Conservation (phyloP, 441 rosid genomes). For the Codiaeum variegatum region DNA sequence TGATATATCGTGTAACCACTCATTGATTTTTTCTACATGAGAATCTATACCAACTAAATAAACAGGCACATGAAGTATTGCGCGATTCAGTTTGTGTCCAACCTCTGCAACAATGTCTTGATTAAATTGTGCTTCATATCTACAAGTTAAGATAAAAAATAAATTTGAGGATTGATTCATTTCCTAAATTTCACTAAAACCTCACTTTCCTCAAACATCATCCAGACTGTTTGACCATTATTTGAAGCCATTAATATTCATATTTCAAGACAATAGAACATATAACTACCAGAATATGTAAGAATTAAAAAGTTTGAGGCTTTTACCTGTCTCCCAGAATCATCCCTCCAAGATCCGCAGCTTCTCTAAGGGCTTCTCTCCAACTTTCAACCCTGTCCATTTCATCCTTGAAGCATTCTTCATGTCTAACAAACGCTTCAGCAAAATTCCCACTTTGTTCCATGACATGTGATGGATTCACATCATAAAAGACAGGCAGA, state of each 20-base stretch:
- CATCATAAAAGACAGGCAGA: background rate
- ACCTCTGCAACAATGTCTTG: slow-evolving; percentile 11
- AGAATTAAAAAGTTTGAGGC: background rate
- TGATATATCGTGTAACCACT: background rate
- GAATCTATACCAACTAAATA: slow-evolving; percentile 18
- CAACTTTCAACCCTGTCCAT: background rate
- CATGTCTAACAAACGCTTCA: background rate
- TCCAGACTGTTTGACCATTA: too few relatives aligned
- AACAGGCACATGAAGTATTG: background rate
- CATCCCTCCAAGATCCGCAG: background rate
- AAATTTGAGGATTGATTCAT: too few relatives aligned
- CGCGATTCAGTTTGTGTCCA: background rate
- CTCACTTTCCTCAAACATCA: too few relatives aligned
- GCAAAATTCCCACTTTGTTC: background rate
- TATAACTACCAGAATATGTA: too few relatives aligned
- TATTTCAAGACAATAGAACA: too few relatives aligned
- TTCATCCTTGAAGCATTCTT: background rate
- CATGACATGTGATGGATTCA: background rate
- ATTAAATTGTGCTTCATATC: background rate
- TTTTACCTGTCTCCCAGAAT: background rate
- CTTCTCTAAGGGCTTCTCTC: background rate
- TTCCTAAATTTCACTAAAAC: too few relatives aligned
- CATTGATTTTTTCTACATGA: background rate
- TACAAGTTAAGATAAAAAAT: background rate
- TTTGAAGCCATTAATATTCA: too few relatives aligned